Evolutionary conservation across 2,329 filamentous ascomycete species (phyloP), one percentile per base, ranked within the genome.

Genomic region (Diaporthe capsici): DNA sequence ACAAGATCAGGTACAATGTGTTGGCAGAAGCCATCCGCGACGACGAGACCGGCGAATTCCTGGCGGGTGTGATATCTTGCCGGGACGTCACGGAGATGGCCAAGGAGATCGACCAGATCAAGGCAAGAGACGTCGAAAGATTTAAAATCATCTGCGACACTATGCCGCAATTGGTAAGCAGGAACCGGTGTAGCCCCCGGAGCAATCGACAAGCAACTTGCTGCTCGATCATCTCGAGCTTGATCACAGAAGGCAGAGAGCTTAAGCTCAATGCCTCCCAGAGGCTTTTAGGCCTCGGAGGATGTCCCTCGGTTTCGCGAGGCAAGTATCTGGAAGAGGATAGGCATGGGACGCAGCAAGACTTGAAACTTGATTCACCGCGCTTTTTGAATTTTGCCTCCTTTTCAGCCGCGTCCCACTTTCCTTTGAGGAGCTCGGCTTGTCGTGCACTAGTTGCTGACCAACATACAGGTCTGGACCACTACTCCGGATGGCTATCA

Each of bases 141-240:
- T 96, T 96, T 82, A 91, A 92, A 80, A 87, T 93, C 9, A 95
- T 96, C 67, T 94, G 93, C 78, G 94, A 96, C 78, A 93, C 90
- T 28, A 92, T 93, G 89, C 91, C 91, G 2, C 91, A 93, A 79
- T 85, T 93, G 83, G 92, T 75, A 72, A 75, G 73, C 57, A 65
- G 8, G 57, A 57, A 65, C 31, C 44, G 58, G 31, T 44, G 58
- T 42, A 34, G 49, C 60, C 58, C 71, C 71, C 55, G 20, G 34
- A 55, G 58, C 25, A 44, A 49, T 42, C 51, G 58, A 63, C 71
- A 20, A 44, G 39, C 8, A 37, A 55, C 8, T 34, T 53, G 5
- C 12, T 65, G 25, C 49, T 47, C 34, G 25, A 47, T 34, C 22
- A 28, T 73, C 37, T 28, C 71, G 34, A 57, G 37, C 12, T 8